These are phyloP conservation scores for Xylaria polymorpha DNA, from an alignment of 2,329 filamentous ascomycete species.

Conservation along the genomic window DNA sequence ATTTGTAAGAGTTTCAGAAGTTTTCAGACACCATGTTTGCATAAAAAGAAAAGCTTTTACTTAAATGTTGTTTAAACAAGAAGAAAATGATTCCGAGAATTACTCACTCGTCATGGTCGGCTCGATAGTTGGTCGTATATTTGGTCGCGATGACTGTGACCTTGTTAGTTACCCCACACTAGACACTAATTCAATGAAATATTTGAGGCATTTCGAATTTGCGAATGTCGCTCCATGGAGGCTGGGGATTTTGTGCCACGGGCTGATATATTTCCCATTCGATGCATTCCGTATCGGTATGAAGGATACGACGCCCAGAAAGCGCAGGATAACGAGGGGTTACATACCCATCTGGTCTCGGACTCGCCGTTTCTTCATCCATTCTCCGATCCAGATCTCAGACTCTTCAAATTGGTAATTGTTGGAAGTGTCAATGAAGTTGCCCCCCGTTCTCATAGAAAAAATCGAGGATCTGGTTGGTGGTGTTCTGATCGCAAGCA, in stretches of 20 bases:
- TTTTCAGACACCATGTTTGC: not conserved
- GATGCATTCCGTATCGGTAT: not conserved
- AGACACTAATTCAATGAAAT: not conserved
- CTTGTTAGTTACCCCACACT: conserved; percentile 21
- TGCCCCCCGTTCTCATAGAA: conserved; percentile 73
- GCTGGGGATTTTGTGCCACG: not conserved
- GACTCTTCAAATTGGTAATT: conserved; percentile 74
- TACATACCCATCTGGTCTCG: conserved; percentile 71
- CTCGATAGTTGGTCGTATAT: conserved; percentile 68
- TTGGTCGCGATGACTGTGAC: conserved; percentile 75
- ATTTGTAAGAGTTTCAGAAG: too few species aligned
- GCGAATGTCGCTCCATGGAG: not conserved
- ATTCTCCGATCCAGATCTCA: conserved; percentile 76
- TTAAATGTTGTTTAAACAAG: not conserved
- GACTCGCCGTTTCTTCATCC: conserved; percentile 73
- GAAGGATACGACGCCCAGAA: not conserved
- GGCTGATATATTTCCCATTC: not conserved
- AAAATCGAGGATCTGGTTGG: conserved; percentile 73
- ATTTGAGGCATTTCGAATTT: not conserved
- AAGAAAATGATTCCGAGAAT: not conserved
- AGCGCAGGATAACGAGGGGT: conserved; percentile 2
- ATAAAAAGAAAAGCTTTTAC: not conserved
- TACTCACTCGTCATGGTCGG: conserved; percentile 50
- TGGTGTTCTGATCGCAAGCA: conserved; percentile 69
- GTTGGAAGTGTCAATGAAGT: conserved; percentile 79